Evolutionary conservation across 2,329 filamentous ascomycete species (phyloP).

Genomic region (Macroventuria anomochaeta): DNA sequence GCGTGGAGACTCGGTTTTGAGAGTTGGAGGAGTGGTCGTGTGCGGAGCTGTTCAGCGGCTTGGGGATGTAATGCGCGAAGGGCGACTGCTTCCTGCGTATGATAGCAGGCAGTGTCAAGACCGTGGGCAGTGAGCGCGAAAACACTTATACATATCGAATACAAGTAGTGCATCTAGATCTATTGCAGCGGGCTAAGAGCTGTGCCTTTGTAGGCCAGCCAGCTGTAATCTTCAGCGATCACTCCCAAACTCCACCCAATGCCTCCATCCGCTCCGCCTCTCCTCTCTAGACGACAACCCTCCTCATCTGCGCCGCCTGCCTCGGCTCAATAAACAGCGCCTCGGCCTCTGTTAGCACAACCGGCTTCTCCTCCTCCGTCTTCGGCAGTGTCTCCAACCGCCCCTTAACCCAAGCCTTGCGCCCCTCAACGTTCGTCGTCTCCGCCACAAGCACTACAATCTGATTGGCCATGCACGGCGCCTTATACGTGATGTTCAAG

Average conservation of each 20-base stretch:
- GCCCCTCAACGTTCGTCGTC: slow-evolving; percentile 84
- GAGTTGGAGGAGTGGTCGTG: not conserved
- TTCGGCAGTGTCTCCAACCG: slow-evolving; percentile 82
- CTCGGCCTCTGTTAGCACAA: slow-evolving; percentile 79
- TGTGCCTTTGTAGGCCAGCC: not conserved
- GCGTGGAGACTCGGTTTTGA: not conserved
- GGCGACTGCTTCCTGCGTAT: too few relatives aligned
- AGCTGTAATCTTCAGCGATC: not conserved
- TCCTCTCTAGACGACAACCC: slow-evolving; percentile 27
- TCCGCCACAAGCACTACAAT: slow-evolving; percentile 80
- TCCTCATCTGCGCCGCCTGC: slow-evolving; percentile 65
- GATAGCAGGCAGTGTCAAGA: too few relatives aligned
- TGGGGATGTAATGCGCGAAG: not conserved
- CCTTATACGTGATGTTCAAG: slow-evolving; percentile 80
- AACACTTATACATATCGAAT: not conserved
- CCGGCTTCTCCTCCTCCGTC: slow-evolving; percentile 66
- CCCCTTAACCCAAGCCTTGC: slow-evolving; percentile 94
- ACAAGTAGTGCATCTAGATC: not conserved
- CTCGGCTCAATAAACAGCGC: slow-evolving; percentile 89
- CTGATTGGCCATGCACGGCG: slow-evolving; percentile 75
- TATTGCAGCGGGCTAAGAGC: not conserved
- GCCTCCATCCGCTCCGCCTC: not conserved
- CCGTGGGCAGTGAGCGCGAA: too few relatives aligned
- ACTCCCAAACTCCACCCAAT: slow-evolving; percentile 12
- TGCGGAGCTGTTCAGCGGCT: not conserved